A percentile compares a stretch with the other conserved stretches of the same genome.
Conservation (phyloP, 768 basidiomycete genomes). For the Mycena leptocephala region DNA sequence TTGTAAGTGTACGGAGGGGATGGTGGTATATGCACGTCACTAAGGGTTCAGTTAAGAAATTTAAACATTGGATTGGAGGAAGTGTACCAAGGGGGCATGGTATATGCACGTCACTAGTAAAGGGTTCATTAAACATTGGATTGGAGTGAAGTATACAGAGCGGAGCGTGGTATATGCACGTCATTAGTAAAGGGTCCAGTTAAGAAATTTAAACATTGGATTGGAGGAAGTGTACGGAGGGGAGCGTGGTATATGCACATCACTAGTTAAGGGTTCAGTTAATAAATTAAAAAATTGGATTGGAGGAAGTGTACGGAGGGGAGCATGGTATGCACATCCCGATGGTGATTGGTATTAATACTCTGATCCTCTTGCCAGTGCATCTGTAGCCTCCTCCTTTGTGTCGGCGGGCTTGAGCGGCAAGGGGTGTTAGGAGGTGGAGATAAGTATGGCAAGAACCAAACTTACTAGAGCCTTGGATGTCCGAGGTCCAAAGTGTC, state of each 20-base stretch:
- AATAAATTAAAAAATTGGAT: no score
- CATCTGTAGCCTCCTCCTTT: conserved; percentile 79
- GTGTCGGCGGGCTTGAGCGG: conserved; percentile 75
- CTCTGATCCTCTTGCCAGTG: conserved; percentile 76
- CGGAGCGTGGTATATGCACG: no score
- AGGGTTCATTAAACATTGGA: no score
- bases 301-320: conserved; percentile 37
- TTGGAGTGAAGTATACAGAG: no score
- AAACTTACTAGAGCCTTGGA: conserved; percentile 90
- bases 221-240: conserved; percentile 19
- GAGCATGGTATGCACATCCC: conserved; percentile 46
- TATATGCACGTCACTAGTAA: no score
- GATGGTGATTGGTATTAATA: conserved; percentile 26
- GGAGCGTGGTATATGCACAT: no score
- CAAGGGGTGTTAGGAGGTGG: conserved; percentile 29
- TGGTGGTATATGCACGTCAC: no score
- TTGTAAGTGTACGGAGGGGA: no score
- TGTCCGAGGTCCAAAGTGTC: conserved; percentile 98
- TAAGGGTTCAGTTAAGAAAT: no score
- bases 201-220: conserved; percentile 33
- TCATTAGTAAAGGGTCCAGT: no score
- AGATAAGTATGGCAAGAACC: neutral
- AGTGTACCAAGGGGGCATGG: conserved; percentile 20
- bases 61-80: conserved; percentile 29
- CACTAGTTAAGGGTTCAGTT: no score